Evolutionary conservation across 192 early-diverging fungal genomes (phyloP), one percentile per base, ranked within the genome.

Genomic region (Coemansia sp.): DNA sequence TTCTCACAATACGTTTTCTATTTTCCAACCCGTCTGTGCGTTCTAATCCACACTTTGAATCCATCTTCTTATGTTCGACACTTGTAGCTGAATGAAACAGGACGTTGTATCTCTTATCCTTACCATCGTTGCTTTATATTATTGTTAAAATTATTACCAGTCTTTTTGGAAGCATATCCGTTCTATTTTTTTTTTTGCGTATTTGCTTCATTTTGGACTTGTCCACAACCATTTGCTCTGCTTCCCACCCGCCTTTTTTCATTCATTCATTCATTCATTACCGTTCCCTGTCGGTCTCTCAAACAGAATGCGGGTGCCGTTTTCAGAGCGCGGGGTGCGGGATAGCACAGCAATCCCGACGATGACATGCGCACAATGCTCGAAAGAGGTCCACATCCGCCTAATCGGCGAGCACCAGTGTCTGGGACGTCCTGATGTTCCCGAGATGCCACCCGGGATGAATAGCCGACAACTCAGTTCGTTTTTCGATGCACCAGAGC

Each of bases 321-420:
- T 74, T 64, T 43, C 73, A 17, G 73, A 75, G 33, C 77, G 79
- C 45, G 58, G 40, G 15, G 35, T 62, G 70, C 79, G 79, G 15
- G 79, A 81, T 48, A 81, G 79, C 70, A 71, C 74, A 23, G 74
- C 69, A 43, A 60, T 81, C 29, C 79, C 79, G 22, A 81, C 79
- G 14, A 81, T 81, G 73, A 76, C 69, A 61, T 81, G 79, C 56
- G 66, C 79, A 23, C 73, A 75, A 65, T 81, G 79, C 70, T 73
- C 73, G 65, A 63, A 76, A 50, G 79, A 81, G 45, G 79, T 81
- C 34, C 74, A 81, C 59, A 75, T 81, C 58, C 63, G 79, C 13
- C 53, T 76, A 52, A 81, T 81, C 56, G 74, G 74, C 9, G 64
- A 73, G 54, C 79, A 81, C 65, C 59, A 73, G 41, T 81, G 79